phyloP scores from a whole-genome alignment of 805 yeast genomes.

The Saturnispora besseyi region DNA sequence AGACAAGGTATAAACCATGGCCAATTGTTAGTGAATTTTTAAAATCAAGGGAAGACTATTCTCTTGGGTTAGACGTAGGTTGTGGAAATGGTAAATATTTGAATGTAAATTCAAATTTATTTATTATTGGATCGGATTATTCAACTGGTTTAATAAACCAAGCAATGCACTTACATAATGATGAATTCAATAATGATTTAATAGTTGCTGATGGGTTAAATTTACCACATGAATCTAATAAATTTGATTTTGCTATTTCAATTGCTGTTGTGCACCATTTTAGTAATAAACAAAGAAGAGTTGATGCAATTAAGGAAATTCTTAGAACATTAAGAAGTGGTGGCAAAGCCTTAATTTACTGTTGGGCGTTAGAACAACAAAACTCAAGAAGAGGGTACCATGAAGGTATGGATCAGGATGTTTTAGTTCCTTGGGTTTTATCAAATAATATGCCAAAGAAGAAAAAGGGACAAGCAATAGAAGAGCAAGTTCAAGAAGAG shows the following conservation, averaged over 20 bases:
- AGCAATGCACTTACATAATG: slow-evolving; percentile 37
- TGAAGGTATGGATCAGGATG: slow-evolving; percentile 88
- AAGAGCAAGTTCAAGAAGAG: slow-evolving; percentile 20
- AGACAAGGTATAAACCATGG: slow-evolving; percentile 95
- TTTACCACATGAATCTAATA: slow-evolving; percentile 43
- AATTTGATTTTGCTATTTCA: slow-evolving; percentile 76
- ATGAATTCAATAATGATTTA: slow-evolving; percentile 37
- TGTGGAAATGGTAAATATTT: slow-evolving; percentile 96
- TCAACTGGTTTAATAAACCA: slow-evolving; percentile 62
- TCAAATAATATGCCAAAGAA: slow-evolving; percentile 39
- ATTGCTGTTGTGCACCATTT: slow-evolving; percentile 96
- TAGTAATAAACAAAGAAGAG: slow-evolving; percentile 71
- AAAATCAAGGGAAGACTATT: slow-evolving; percentile 36
- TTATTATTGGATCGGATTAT: slow-evolving; percentile 65
- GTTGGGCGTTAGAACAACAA: slow-evolving; percentile 96
- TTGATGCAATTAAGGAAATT: slow-evolving; percentile 65
- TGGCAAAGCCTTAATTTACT: slow-evolving; percentile 75
- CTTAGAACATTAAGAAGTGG: slow-evolving; percentile 42
- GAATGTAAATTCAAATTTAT: slow-evolving; percentile 57
- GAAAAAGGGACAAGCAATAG: slow-evolving; percentile 16
- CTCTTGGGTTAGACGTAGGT: slow-evolving; percentile 86
- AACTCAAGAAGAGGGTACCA: slow-evolving; percentile 82
- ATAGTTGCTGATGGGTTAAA: slow-evolving; percentile 74
- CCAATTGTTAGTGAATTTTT: slow-evolving; percentile 81
- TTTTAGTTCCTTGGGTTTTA: slow-evolving; percentile 91